phyloP scores from a whole-genome alignment of 345 rosid species.

The Gossypium anomalum region DNA sequence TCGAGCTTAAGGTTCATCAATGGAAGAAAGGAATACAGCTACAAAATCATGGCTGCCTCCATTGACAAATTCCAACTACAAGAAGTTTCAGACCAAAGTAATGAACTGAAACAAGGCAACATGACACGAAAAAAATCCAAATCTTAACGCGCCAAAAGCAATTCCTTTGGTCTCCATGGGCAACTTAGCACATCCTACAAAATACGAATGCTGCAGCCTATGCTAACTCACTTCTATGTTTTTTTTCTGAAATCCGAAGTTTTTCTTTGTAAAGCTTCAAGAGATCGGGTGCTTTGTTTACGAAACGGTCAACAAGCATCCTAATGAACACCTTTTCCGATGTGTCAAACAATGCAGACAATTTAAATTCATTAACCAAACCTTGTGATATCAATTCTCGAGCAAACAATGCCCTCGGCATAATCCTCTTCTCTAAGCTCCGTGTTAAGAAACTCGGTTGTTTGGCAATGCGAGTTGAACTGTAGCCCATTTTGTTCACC shows the following conservation, averaged over 20 bases:
- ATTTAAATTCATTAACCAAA: constrained; percentile 23
- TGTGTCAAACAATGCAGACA: constrained; percentile 29
- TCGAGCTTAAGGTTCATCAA: too few relatives aligned
- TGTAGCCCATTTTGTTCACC: constrained; percentile 23
- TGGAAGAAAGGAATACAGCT: background rate
- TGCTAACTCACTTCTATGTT: background rate
- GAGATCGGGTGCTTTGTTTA: constrained; percentile 35
- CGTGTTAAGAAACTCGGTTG: background rate
- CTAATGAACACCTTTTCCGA: constrained; percentile 21
- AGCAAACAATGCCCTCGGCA: constrained; percentile 18
- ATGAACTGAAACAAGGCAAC: background rate
- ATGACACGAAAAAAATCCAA: background rate
- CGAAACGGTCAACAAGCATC: background rate
- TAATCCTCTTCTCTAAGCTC: constrained; percentile 24
- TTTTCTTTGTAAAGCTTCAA: constrained; percentile 29
- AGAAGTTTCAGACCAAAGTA: background rate
- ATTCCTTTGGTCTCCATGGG: background rate
- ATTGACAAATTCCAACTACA: background rate
- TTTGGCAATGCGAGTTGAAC: background rate
- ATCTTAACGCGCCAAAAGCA: background rate
- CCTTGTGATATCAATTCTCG: constrained; percentile 10
- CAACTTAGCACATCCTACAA: too few relatives aligned
- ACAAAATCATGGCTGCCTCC: background rate
- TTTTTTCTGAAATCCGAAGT: background rate
- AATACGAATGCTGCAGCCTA: background rate